These are phyloP conservation scores for Wickerhamiella alocasiicola DNA, from an alignment of 805 yeast species.

Conservation along the genomic window DNA sequence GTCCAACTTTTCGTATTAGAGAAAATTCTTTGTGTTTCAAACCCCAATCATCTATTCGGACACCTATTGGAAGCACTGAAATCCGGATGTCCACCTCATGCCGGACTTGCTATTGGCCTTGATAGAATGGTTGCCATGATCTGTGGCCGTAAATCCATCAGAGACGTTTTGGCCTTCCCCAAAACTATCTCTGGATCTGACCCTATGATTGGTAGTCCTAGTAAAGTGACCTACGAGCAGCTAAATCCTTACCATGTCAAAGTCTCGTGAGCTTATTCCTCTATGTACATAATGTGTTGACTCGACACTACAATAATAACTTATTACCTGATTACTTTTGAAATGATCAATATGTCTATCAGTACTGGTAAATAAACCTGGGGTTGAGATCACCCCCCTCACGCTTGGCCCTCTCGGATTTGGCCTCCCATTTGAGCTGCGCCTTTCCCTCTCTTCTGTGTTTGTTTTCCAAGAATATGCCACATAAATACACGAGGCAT, in stretches of 20 bases:
- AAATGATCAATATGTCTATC: conserved; percentile 1
- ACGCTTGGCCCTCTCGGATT: conserved; percentile 18
- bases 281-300: background rate
- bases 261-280: background rate
- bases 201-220: conserved; percentile 78
- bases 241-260: conserved; percentile 45
- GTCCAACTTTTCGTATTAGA: conserved; percentile 65
- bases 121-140: conserved; percentile 90
- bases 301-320: background rate
- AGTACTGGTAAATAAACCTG: conserved; percentile 24
- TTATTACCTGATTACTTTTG: background rate
- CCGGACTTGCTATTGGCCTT: conserved; percentile 91
- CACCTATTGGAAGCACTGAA: conserved; percentile 71
- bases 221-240: conserved; percentile 39
- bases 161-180: conserved; percentile 95
- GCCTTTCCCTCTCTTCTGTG: conserved; percentile 21
- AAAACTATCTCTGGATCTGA: conserved; percentile 83
- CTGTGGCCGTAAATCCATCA: conserved; percentile 58
- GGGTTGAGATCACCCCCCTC: conserved; percentile 28
- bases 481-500: conserved; percentile 28
- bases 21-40: conserved; percentile 43
- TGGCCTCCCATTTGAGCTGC: conserved; percentile 19
- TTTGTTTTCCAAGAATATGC: conserved; percentile 24
- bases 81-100: conserved; percentile 97
- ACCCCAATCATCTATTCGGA: conserved; percentile 61